Percentiles rank a stretch among this genome's conserved stretches.
These are phyloP conservation scores for Kuraishia capsulata DNA, from an alignment of 805 yeast species.

Conservation along the genomic window DNA sequence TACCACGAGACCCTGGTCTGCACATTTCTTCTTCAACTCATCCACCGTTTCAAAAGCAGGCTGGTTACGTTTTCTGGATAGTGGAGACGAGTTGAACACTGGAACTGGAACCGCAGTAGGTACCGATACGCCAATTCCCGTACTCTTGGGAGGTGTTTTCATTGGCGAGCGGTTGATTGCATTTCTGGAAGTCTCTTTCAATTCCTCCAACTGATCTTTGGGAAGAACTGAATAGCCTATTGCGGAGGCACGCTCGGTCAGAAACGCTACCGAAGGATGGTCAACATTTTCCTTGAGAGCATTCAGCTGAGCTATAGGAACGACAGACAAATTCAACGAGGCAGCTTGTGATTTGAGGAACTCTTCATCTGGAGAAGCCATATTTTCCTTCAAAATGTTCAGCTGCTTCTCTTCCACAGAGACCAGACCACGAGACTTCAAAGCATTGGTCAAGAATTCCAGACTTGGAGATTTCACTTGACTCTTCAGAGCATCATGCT, in stretches of 20 bases:
- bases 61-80: not conserved
- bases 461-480: not conserved
- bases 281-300: conserved; percentile 4
- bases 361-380: conserved; percentile 4
- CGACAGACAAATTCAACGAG: conserved; percentile 22
- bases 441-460: not conserved
- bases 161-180: conserved; percentile 1
- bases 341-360: conserved; percentile 16
- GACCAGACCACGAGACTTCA: conserved; percentile 5
- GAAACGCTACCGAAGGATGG: not conserved
- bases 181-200: not conserved
- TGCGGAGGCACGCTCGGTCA: conserved; percentile 1
- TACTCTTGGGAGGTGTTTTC: not conserved
- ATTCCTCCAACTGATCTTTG: conserved; percentile 5
- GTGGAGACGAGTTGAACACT: not conserved
- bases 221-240: conserved; percentile 5
- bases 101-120: not conserved
- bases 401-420: conserved; percentile 5
- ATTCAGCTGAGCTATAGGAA: conserved; percentile 25
- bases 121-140: conserved; percentile 5
- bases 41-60: conserved; percentile 12
- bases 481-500: not conserved
- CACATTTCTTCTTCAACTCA: conserved; percentile 14
- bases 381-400: conserved; percentile 5
- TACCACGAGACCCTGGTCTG: conserved; percentile 15